Base-by-base conservation (phyloP, 176 grass and related monocot species). In the barley (Hordeum vulgare) region DNA sequence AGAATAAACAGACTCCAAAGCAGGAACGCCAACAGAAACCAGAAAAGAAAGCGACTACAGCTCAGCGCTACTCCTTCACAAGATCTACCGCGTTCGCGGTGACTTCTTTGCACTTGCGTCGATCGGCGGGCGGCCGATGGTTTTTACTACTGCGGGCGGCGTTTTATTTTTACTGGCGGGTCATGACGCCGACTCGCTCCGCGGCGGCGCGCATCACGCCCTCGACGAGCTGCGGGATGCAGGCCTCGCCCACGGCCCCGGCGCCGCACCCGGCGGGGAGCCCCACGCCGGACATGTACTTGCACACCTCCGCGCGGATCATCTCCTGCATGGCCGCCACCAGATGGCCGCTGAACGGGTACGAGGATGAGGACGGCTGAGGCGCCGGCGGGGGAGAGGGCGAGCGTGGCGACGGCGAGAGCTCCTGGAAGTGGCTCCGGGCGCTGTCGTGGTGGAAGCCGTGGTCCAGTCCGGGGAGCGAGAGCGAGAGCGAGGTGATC, bases 281-380 rank as follows among this genome's bases (percentile, higher is more conserved):
- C 3, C 89, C 92, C 75, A 87, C 85, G 57, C 85, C 86, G 39
- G 82, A 81, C 90, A 98, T 95, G 91, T 98, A 98, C 80, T 68
- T 90, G 76, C 89, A 76, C 62, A 98, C 96, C 82, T 98, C 96
- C 27, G 67, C 70, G 9, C 94, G 91, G 53, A 97, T 94, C 94
- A 97, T 94, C 85, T 97, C 91, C 68, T 91, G 87, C 91, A 97
- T 91, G 79, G 86, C 82, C 63, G 85, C 84, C 2, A 86, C 65
- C 42, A 94, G 54, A 18, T 77, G 89, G 41, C 66, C 86, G 75
- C 80, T 84, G 80, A 91, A 77, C 44, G 83, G 79, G 87, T 75
- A 86, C 24, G 61, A 63, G 0, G 61, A 0, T 2, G 58, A 10
- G 3, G 58, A 10, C 42, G 20, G 25, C 47, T 27, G 70, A 2